Conservation (phyloP, 2,329 filamentous ascomycete species). For the Ophiostoma sp. region DNA sequence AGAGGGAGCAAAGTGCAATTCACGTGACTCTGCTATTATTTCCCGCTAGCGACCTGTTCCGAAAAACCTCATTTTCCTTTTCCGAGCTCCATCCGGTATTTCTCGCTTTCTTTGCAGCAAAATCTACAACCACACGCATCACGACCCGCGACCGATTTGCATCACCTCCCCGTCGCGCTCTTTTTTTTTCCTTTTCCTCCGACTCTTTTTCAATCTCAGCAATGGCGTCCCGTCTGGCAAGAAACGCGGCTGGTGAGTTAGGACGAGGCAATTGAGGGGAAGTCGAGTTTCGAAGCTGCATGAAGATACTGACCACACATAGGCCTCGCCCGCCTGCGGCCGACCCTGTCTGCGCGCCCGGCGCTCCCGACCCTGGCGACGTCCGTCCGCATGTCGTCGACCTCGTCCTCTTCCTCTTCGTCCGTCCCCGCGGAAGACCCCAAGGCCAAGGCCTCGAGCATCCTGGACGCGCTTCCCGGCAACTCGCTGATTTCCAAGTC, state of each 20-base stretch:
- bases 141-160: slow-evolving; percentile 12
- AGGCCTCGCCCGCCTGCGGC: slow-evolving; percentile 31
- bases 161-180: slow-evolving; percentile 27
- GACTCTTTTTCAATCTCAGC: slow-evolving; percentile 58
- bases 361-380: slow-evolving; percentile 47
- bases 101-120: slow-evolving; percentile 21
- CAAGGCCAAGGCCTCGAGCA: slow-evolving; percentile 94
- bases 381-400: slow-evolving; percentile 67
- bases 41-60: slow-evolving; percentile 30
- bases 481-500: slow-evolving; percentile 93
- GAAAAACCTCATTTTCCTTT: slow-evolving; percentile 48
- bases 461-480: slow-evolving; percentile 90
- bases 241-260: slow-evolving; percentile 84
- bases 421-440: slow-evolving; percentile 83
- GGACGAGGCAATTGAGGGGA: slow-evolving; percentile 15
- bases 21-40: slow-evolving; percentile 25
- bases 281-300: not conserved
- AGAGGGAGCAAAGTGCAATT: not conserved
- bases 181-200: slow-evolving; percentile 40
- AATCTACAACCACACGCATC: slow-evolving; percentile 13
- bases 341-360: slow-evolving; percentile 26
- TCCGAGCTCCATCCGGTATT: slow-evolving; percentile 29
- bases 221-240: slow-evolving; percentile 98
- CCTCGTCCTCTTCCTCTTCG: slow-evolving; percentile 55
- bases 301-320: not conserved